Conservation (phyloP, 768 basidiomycete species). For the Ramaria sp. region DNA sequence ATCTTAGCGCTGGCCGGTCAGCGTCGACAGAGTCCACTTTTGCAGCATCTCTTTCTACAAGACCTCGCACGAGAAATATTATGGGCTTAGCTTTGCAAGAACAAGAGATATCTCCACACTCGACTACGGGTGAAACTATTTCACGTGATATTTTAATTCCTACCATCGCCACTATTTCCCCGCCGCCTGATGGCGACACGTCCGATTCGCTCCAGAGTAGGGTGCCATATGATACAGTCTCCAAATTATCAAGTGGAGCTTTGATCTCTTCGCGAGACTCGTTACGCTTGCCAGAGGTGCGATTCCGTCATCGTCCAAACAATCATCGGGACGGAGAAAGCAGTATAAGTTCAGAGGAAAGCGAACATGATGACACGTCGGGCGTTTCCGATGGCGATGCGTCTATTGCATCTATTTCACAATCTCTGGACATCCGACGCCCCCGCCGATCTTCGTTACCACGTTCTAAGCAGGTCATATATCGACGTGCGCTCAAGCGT, state of each 20-base stretch:
- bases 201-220: background rate
- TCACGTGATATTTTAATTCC: conserved; percentile 16
- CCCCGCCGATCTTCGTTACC: conserved; percentile 17
- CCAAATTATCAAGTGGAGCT: background rate
- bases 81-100: background rate
- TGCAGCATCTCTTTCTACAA: background rate
- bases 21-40: conserved; percentile 19
- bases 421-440: background rate
- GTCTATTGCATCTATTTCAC: background rate
- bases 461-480: conserved; percentile 49
- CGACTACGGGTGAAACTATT: conserved; percentile 13
- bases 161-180: conserved; percentile 12
- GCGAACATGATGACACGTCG: background rate
- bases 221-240: background rate
- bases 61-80: background rate
- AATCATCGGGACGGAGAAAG: background rate
- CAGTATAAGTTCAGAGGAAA: background rate
- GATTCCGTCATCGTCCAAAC: background rate
- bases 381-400: background rate
- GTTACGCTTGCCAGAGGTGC: background rate
- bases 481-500: conserved; percentile 85
- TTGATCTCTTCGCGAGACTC: background rate
- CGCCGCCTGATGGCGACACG: background rate
- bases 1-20: conserved; percentile 6
- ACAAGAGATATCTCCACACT: background rate